phyloP scores from a whole-genome alignment of 23 red algal species.

The Gracilariopsis chorda region DNA sequence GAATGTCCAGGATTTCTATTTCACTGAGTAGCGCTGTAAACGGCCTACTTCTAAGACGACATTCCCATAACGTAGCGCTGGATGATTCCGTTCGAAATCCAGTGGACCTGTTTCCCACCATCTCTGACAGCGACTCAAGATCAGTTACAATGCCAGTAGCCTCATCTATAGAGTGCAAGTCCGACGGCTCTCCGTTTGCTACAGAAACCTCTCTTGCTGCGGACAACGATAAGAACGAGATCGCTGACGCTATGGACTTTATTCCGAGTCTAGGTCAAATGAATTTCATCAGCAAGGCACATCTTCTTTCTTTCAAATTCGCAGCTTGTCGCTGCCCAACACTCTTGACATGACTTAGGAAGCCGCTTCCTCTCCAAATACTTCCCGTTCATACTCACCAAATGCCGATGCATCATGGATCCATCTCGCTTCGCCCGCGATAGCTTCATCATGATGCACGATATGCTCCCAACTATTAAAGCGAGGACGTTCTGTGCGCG shows the following conservation, averaged over 20 bases:
- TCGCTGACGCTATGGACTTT: slow-evolving; percentile 53
- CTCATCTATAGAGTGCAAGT: not conserved
- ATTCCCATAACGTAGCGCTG: not conserved
- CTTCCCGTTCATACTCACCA: no score
- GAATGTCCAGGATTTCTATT: not conserved
- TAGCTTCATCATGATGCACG: no score
- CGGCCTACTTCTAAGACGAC: slow-evolving; percentile 14
- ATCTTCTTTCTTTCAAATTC: no score
- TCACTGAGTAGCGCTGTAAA: slow-evolving; percentile 9
- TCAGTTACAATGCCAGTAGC: not conserved
- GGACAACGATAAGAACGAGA: slow-evolving; percentile 21
- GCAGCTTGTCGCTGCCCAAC: no score
- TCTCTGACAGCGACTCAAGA: not conserved
- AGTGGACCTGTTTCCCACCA: slow-evolving; percentile 51
- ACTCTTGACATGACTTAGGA: no score
- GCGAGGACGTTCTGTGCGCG: not conserved
- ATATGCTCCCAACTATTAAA: not conserved
- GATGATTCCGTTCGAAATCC: slow-evolving; percentile 57
- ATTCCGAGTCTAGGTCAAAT: slow-evolving; percentile 59
- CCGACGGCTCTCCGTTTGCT: slow-evolving; percentile 13
- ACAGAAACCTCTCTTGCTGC: not conserved
- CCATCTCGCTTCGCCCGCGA: no score
- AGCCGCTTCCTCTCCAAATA: no score
- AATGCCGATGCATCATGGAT: no score
- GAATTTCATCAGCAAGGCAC: no score